phyloP scores from a whole-genome alignment of 2,329 filamentous ascomycete species.

The Madurella fahalii region DNA sequence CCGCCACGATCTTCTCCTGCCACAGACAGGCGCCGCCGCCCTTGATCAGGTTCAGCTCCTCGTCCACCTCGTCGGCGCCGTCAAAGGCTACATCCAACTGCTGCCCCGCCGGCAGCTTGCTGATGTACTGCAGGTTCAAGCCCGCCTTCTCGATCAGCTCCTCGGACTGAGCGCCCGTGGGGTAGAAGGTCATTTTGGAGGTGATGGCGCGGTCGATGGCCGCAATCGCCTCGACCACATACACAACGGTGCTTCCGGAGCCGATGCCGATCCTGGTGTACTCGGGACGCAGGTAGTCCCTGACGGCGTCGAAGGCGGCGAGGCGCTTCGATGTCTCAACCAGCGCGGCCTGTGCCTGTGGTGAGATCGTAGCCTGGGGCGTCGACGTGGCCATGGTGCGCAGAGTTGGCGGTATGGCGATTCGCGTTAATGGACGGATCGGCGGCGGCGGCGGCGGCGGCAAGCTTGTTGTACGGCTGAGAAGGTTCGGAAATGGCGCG shows the following conservation, averaged over 20 bases:
- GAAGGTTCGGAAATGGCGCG: not conserved
- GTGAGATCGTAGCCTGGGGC: constrained; percentile 23
- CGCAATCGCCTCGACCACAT: constrained; percentile 78
- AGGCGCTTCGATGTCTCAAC: constrained; percentile 71
- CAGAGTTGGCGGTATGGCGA: constrained; percentile 15
- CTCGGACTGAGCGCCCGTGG: constrained; percentile 87
- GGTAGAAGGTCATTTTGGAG: constrained; percentile 73
- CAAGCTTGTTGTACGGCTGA: not conserved
- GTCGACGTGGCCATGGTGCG: constrained; percentile 35
- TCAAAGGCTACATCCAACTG: constrained; percentile 90
- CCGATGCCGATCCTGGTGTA: constrained; percentile 72
- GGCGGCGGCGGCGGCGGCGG: not conserved
- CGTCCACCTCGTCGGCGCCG: constrained; percentile 94
- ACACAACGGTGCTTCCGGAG: constrained; percentile 76
- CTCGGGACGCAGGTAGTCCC: constrained; percentile 62
- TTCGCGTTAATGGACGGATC: not conserved
- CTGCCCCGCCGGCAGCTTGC: constrained; percentile 56
- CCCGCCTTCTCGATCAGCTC: constrained; percentile 79
- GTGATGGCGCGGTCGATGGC: constrained; percentile 53
- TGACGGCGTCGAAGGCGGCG: constrained; percentile 69
- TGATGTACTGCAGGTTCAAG: constrained; percentile 71
- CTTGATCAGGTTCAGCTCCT: constrained; percentile 94
- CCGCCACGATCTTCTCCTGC: constrained; percentile 94
- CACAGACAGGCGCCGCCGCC: constrained; percentile 96
- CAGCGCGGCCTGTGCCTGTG: constrained; percentile 32